A percentile compares a stretch with the other conserved stretches of the same genome.
These are phyloP conservation scores for Cryptosporidium baileyi DNA, from an alignment of 169 alveolate genomes.

Conservation along the genomic window DNA sequence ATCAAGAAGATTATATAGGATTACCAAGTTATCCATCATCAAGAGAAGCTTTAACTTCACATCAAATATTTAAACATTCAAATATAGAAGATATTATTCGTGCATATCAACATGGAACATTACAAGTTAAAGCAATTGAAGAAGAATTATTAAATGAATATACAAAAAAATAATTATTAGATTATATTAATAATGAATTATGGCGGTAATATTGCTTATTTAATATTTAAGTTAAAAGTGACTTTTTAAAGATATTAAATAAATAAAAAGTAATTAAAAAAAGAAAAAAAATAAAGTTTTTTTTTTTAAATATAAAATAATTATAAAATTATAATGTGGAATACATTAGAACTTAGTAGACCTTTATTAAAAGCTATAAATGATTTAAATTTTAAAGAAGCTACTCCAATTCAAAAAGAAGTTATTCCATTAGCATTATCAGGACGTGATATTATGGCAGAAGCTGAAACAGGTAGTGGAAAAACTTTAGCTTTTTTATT, in stretches of 20 bases:
- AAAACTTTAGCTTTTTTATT: slow-evolving; percentile 88
- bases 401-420: slow-evolving; percentile 86
- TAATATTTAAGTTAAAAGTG: too few relatives aligned
- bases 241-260: too few relatives aligned
- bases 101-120: slow-evolving; percentile 65
- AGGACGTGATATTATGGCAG: slow-evolving; percentile 85
- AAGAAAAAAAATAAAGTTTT: too few relatives aligned
- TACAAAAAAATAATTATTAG: background rate
- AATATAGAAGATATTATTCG: slow-evolving; percentile 52
- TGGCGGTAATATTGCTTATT: too few relatives aligned
- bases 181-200: background rate
- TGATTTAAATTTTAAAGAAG: slow-evolving; percentile 79
- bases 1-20: slow-evolving; percentile 48
- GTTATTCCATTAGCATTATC: slow-evolving; percentile 87
- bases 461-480: slow-evolving; percentile 91
- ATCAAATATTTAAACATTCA: slow-evolving; percentile 43
- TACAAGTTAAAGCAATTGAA: slow-evolving; percentile 14
- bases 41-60: slow-evolving; percentile 63
- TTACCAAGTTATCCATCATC: slow-evolving; percentile 67
- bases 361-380: slow-evolving; percentile 77
- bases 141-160: slow-evolving; percentile 14
- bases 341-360: slow-evolving; percentile 42
- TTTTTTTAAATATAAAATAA: too few relatives aligned
- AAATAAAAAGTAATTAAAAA: too few relatives aligned
- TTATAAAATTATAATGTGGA: too few relatives aligned